Evolutionary conservation across 2,329 filamentous ascomycete genomes (phyloP), one percentile per base, ranked within the genome.

Genomic region (Fusarium albidum): DNA sequence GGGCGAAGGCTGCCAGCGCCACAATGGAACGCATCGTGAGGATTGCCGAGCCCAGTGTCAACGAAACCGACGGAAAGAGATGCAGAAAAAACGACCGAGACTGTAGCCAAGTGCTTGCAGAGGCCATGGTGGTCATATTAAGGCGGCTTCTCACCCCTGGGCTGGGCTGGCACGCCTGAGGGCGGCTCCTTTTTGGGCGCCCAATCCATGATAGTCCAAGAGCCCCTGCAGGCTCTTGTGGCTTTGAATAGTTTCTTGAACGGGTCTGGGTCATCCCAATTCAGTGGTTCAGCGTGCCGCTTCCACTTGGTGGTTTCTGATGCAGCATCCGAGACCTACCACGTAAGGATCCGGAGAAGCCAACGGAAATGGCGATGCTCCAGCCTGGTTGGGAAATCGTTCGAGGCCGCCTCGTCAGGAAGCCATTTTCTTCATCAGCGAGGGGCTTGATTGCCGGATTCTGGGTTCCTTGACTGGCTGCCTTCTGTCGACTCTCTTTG

Each of bases 1-100:
- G 44, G 33, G 58, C 59, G 15, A 62, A 31, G 21, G 58, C 59
- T n/a, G 43, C 55, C 15, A 62, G 39, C 4, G 47, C 48, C 25
- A 59, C 35, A 21, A 56, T 42, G 6, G 59, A 62, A 42, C 55
- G 59, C 59, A 62, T 62, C 37, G 26, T 38, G 46, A 60, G 10
- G 17, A 12, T 31, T 10, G 18, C 13, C 14, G 12, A 49, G 14
- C 10, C 17, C 43, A 29, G 13, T 10, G 21, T 4, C 15, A 21
- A 21, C 21, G 21, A 21, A 21, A 28, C 27, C 11, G 9, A 34
- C 18, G 29, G 35, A 26, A 31, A 49, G 26, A 29, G 46, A 25
- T 21, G 25, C 15, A 25, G 29, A 12, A 28, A 49, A 49, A 14
- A 35, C 26, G 35, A 9, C 13, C 15, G 28, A 46, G 14, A 10